phyloP scores from a whole-genome alignment of 83 land plant species.

The Diphasiastrum complanatum region DNA sequence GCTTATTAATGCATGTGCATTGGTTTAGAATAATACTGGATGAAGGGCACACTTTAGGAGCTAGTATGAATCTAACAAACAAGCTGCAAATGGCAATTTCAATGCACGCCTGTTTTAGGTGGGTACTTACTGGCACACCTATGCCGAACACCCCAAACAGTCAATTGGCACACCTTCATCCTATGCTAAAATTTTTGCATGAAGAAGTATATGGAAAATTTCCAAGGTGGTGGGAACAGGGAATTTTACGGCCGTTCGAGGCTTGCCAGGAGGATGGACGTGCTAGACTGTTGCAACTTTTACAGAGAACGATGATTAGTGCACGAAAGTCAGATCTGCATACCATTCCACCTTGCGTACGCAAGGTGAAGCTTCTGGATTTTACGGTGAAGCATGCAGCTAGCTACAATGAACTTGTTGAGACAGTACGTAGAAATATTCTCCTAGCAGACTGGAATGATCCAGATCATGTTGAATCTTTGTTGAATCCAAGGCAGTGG shows the following conservation, averaged over 20 bases:
- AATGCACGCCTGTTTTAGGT: conserved; percentile 64
- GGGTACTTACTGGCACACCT: conserved; percentile 93
- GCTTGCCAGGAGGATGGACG: conserved; percentile 79
- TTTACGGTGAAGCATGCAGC: conserved; percentile 82
- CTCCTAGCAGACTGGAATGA: conserved; percentile 98
- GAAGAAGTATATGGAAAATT: conserved; percentile 79
- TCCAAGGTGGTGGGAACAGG: conserved; percentile 80
- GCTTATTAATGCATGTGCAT: conserved; percentile 70
- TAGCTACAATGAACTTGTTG: conserved; percentile 87
- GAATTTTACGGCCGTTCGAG: conserved; percentile 85
- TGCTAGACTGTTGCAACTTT: conserved; percentile 52
- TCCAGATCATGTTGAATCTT: conserved; percentile 90
- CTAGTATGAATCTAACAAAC: conserved; percentile 78
- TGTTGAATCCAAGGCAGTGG: conserved; percentile 96
- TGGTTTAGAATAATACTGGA: conserved; percentile 87
- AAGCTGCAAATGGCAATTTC: conserved; percentile 90
- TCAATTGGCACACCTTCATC: conserved; percentile 83
- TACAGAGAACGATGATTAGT: conserved; percentile 82
- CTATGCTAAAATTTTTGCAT: conserved; percentile 81
- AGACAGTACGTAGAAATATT: conserved; percentile 83
- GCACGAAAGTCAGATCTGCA: conserved; percentile 77
- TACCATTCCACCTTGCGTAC: conserved; percentile 82
- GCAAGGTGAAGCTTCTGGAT: conserved; percentile 52
- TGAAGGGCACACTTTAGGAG: conserved; percentile 96
- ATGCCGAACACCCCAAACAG: conserved; percentile 90